Percentiles rank a stretch among this genome's conserved stretches.
These are phyloP conservation scores for Solanum lycopersicoides DNA, from an alignment of 257 asterid genomes.

Conservation along the genomic window DNA sequence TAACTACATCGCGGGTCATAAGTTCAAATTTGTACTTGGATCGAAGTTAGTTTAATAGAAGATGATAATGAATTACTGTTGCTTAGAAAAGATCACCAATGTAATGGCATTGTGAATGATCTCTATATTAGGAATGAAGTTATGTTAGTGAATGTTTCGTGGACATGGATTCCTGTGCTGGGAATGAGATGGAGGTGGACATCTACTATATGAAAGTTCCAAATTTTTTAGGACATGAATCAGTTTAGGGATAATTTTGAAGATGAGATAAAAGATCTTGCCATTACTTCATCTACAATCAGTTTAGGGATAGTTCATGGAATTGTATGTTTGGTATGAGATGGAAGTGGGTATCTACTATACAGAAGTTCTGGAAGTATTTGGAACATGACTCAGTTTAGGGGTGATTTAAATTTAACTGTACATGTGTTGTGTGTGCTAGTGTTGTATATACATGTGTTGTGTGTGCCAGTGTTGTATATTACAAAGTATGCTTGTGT, in stretches of 20 bases:
- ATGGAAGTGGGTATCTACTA: not conserved
- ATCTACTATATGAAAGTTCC: not conserved
- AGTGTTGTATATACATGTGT: not conserved
- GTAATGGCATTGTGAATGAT: not conserved
- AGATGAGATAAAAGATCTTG: not conserved
- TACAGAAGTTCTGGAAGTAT: not conserved
- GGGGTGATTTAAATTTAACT: not conserved
- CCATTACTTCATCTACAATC: not conserved
- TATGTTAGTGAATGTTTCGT: not conserved
- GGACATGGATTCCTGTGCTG: not conserved
- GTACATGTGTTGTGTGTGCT: not conserved
- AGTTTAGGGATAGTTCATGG: not conserved
- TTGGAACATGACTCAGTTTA: not conserved
- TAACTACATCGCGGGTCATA: not conserved
- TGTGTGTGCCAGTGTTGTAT: not conserved
- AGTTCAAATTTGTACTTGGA: not conserved
- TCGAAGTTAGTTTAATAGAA: not conserved
- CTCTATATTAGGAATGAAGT: not conserved
- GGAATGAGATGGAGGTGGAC: not conserved
- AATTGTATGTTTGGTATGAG: not conserved
- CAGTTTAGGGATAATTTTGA: not conserved
- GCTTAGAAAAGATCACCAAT: not conserved
- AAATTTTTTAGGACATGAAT: not conserved
- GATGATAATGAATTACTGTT: not conserved
- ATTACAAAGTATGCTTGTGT: not conserved